These are phyloP conservation scores for Salix viminalis DNA, from an alignment of 345 rosid genomes.

Conservation along the genomic window DNA sequence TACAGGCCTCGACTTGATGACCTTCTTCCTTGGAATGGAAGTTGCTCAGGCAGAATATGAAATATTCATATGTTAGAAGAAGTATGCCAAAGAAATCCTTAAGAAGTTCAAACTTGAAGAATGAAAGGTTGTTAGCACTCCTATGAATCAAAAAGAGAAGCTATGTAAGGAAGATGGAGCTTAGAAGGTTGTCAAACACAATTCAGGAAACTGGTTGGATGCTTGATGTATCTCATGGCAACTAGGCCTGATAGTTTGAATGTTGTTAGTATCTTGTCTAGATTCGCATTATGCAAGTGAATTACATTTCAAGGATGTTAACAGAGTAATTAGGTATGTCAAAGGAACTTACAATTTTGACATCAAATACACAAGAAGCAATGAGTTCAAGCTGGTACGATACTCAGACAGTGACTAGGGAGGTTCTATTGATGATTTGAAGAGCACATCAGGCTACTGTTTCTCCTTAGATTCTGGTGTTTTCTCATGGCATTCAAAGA, in stretches of 20 bases:
- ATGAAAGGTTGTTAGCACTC: neutral
- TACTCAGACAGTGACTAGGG: neutral
- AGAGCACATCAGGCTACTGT: neutral
- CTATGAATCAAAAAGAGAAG: neutral
- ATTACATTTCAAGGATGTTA: neutral
- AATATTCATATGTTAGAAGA: neutral
- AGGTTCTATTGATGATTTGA: neutral
- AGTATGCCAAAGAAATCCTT: neutral
- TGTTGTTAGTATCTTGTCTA: neutral
- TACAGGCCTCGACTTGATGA: neutral
- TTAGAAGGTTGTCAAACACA: neutral
- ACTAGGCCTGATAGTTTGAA: neutral
- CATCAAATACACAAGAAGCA: neutral
- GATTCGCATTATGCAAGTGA: neutral
- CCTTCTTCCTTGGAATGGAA: neutral
- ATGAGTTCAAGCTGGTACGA: neutral
- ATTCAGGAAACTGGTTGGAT: neutral
- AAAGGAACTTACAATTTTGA: neutral
- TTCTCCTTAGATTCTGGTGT: too few species aligned
- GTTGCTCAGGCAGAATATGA: neutral
- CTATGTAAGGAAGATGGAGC: neutral
- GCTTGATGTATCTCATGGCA: neutral
- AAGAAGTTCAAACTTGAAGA: neutral
- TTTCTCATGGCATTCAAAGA: too few species aligned
- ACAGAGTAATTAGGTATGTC: neutral